Conservation (phyloP, 2,329 filamentous ascomycete genomes). For the Aureobasidium pullulans region DNA sequence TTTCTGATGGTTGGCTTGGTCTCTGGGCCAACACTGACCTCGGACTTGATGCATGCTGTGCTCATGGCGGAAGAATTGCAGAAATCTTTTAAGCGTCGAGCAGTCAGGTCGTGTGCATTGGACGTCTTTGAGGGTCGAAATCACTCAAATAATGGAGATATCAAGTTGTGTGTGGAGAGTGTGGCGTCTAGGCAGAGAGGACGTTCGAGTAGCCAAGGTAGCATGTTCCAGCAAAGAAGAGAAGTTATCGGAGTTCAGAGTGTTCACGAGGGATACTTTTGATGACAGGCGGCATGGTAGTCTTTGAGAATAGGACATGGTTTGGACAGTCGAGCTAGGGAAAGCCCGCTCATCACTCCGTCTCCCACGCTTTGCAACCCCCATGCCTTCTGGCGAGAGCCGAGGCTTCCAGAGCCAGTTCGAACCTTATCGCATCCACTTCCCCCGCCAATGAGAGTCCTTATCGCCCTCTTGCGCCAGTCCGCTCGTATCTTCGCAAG, state of each 20-base stretch:
- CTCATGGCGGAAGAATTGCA: not conserved
- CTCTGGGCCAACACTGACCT: not conserved
- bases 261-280: not conserved
- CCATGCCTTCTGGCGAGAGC: not conserved
- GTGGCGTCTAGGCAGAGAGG: not conserved
- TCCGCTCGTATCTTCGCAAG: conserved; percentile 1
- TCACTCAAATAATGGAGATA: not conserved
- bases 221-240: not conserved
- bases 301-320: not conserved
- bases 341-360: not conserved
- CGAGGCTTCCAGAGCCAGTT: not conserved
- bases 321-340: conserved; percentile 4
- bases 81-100: not conserved
- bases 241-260: not conserved
- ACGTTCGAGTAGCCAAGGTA: not conserved
- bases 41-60: not conserved
- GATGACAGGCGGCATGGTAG: conserved; percentile 2
- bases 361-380: not conserved
- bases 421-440: not conserved
- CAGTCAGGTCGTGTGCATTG: not conserved
- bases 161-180: not conserved
- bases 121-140: not conserved
- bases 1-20: conserved; percentile 37
- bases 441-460: conserved; percentile 1
- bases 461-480: not conserved